phyloP scores from a whole-genome alignment of 805 yeast genomes.

The Ogataea pignaliae region DNA sequence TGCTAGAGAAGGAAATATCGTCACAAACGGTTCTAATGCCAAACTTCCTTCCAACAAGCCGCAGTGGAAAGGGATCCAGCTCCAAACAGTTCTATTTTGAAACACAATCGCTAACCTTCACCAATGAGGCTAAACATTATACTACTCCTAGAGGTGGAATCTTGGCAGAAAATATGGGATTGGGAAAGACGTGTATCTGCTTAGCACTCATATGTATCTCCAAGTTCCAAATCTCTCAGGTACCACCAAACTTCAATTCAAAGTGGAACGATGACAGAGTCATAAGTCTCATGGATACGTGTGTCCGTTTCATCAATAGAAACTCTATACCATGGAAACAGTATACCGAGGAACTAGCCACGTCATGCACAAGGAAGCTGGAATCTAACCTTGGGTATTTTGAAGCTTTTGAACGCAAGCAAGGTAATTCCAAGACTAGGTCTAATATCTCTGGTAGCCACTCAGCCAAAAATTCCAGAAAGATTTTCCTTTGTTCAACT shows the following conservation, averaged over 20 bases:
- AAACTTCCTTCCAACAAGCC: conserved; percentile 7
- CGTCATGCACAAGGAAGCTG: conserved; percentile 34
- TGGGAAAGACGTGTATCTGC: conserved; percentile 61
- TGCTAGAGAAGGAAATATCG: conserved; percentile 49
- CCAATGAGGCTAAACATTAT: conserved; percentile 37
- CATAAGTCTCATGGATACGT: conserved; percentile 33
- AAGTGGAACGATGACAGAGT: conserved; percentile 18
- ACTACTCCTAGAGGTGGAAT: conserved; percentile 56
- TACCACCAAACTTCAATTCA: conserved; percentile 31
- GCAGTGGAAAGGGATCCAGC: background rate
- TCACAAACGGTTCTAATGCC: conserved; percentile 25
- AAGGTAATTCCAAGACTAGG: conserved; percentile 12
- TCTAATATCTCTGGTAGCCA: conserved; percentile 2
- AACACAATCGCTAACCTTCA: conserved; percentile 27
- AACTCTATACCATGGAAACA: conserved; percentile 58
- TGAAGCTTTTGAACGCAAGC: conserved; percentile 17
- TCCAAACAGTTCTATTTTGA: conserved; percentile 32
- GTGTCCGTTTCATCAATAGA: conserved; percentile 38
- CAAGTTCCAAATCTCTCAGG: conserved; percentile 44
- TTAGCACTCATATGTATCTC: conserved; percentile 53
- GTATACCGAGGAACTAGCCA: conserved; percentile 41
- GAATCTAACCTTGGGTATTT: conserved; percentile 42
- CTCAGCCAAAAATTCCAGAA: conserved; percentile 14
- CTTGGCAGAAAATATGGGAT: conserved; percentile 65
- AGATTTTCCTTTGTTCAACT: conserved; percentile 42